Percentiles rank a stretch among this genome's conserved stretches.
Evolutionary conservation across 176 grass and related monocot genomes (phyloP).

Genomic region (Leersia perrieri): DNA sequence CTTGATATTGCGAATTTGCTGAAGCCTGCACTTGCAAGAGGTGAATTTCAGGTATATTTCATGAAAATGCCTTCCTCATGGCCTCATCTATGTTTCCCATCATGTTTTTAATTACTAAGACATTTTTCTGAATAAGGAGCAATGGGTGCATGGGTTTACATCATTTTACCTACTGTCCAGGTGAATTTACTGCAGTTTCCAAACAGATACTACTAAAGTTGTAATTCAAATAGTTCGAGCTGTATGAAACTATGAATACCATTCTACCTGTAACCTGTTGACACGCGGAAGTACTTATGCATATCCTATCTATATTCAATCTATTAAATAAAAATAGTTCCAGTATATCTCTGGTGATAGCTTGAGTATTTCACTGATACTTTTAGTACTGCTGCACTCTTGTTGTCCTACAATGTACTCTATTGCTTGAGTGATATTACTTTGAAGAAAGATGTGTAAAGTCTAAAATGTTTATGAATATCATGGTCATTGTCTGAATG

Average conservation of each 20-base stretch:
- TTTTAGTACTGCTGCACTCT: background rate
- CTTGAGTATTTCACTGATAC: slow-evolving; percentile 6
- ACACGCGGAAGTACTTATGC: background rate
- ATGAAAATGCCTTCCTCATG: background rate
- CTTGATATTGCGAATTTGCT: slow-evolving; percentile 98
- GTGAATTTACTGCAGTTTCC: background rate
- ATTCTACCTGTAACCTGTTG: background rate
- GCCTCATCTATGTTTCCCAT: background rate
- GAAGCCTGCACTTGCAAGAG: slow-evolving; percentile 91
- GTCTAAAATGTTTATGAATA: slow-evolving; percentile 12
- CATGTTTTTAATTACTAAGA: slow-evolving; percentile 1
- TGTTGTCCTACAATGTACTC: slow-evolving; percentile 8
- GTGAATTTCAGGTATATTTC: slow-evolving; percentile 80
- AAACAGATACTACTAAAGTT: background rate
- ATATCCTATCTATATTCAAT: slow-evolving; percentile 11
- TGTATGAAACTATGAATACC: background rate
- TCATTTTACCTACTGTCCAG: background rate
- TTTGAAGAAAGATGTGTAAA: background rate
- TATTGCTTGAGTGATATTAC: slow-evolving; percentile 14
- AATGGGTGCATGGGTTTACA: slow-evolving; percentile 4
- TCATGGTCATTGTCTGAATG: background rate
- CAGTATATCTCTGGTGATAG: background rate
- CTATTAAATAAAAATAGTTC: background rate
- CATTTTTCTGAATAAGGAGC: background rate
- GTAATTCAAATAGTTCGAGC: background rate